Evolutionary conservation across 2,329 filamentous ascomycete genomes (phyloP), one percentile per base, ranked within the genome.

Genomic region (Dothistroma pini): DNA sequence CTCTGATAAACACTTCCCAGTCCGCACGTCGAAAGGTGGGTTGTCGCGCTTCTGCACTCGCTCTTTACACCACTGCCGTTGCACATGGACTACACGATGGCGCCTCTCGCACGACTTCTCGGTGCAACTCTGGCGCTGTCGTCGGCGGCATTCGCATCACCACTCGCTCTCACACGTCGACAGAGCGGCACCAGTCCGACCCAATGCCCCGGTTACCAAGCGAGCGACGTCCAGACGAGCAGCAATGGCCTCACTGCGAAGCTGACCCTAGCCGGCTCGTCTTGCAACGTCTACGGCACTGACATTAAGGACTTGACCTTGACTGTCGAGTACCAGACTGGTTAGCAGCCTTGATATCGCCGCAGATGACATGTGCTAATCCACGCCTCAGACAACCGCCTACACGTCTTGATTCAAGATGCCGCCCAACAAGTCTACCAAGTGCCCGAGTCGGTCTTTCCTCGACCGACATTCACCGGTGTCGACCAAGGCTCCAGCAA

Each of bases 361-460:
- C 22, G 21, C 9, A n/a, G 25, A 12, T 21, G 32, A 34, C 35
- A 47, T 44, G n/a, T 14, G 35, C 35, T 50, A 22, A 60, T 44
- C 55, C 21, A 29, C 31, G 50, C 29, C 31, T 12, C 52, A 74
- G 72, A 72, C 53, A 62, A 70, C 29, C 86, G 89, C n/a, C 81
- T 92, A 3, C 89, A 91, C 70, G 86, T 92, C 70, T 83, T 89
- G 69, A 90, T 92, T 59, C 85, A 87, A 64, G 90, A 93, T 73
- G 80, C 83, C 6, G 83, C 78, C n/a, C 82, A 88, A 64, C 81
- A 85, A 31, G 87, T 89, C 52, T 93, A 90, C 69, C 89, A 93
- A 72, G 84, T 93, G 1, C 89, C 89, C 12, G 85, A 88, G 38
- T 82, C 82, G 2, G 84, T 91, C 29, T 78, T 93, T 22, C 81